Base-by-base conservation (phyloP, 2,329 filamentous ascomycete species). In the Bipolaris sorokiniana region DNA sequence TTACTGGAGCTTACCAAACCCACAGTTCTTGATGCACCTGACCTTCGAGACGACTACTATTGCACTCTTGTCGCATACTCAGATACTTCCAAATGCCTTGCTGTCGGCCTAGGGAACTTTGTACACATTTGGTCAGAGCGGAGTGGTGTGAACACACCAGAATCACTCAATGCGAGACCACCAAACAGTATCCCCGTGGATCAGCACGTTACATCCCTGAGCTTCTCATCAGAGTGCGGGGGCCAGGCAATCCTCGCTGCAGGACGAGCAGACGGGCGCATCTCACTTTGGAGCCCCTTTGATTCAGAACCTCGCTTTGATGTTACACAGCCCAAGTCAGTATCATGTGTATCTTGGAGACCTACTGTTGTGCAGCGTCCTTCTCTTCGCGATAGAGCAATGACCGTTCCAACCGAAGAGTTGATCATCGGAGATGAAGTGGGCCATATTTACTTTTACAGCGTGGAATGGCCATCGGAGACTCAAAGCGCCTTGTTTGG, bases 11-110 rank as follows among this genome's bases (percentile, higher is more conserved):
- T 83, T 54, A 82, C 69, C 56, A 15, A 2, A 22, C n/a, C 9
- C 61, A 90, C 87, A 78, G 90, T 97, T 6, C 83, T 99, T 5
- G 92, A 97, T 77, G 94, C 94, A 7, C 92, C 93, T 2, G 86
- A 87, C 49, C 81, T 98, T n/a, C 87, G 92, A 54, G 92, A 98
- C 68, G 94, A 99, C 76, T 99, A 93, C 74, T 99, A 99, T 74
- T 97, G 92, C 77, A 95, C 93, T 0, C 83, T 93, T 2, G 82
- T 99, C 51, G 92, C 95, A 9, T 98, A 97, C 75, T 96, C 90
- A 0, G 76, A 84, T 38, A 90, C 86, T 7, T 85, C 87, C 48
- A 85, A 90, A 51, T 90, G 89, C 13, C 83, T 99, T 15, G 94
- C 92, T 16, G 91, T 98, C 16, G 94, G 91, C 0, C 82, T 98